Evolutionary conservation across 768 basidiomycete genomes (phyloP), one percentile per base, ranked within the genome.

Genomic region (Russula vinacea): DNA sequence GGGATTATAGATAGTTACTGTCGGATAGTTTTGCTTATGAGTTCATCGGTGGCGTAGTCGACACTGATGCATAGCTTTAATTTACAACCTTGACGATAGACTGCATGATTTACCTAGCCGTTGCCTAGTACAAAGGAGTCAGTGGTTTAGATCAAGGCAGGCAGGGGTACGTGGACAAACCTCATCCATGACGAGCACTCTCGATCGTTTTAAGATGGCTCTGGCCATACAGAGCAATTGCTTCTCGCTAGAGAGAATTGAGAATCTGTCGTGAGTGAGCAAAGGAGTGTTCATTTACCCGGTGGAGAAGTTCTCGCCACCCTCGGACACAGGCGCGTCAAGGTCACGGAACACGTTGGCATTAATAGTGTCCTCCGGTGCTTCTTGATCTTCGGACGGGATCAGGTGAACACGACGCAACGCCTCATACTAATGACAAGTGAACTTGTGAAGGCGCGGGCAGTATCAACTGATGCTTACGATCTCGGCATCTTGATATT

Each of bases 161-260:
- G 17, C 22, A 22, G 19, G 7, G 10, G 16, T 35, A 40, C 59
- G 3, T 26, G 5, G 22, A 11, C 56, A 17, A 73, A 85, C 88
- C 75, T 93, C 92, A 69, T 92, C 92, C 92, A 93, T 92, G 65
- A 93, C 81, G 32, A 93, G 74, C 16, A 94, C 78, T 69, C 83
- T 90, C 45, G 89, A 86, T 9, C 88, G 80, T 73, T 89, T 89
- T 29, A 94, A 73, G 65, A 94, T 91, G 2, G 92, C 90, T 59
- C 91, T 81, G 6, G 92, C 92, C 90, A 94, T 92, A 72, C 91
- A 92, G 9, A 93, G 78, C n/a, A 93, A 74, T 73, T 93, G 91
- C 70, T 90, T 92, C 76, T 92, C 88, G 37, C 87, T 86, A 50
- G 13, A 56, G 16, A 16, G 35, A 32, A 11, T 44, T 56, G 13